Conservation (phyloP, 1,284 basidiomycete genomes). For the Fomes fomentarius region DNA sequence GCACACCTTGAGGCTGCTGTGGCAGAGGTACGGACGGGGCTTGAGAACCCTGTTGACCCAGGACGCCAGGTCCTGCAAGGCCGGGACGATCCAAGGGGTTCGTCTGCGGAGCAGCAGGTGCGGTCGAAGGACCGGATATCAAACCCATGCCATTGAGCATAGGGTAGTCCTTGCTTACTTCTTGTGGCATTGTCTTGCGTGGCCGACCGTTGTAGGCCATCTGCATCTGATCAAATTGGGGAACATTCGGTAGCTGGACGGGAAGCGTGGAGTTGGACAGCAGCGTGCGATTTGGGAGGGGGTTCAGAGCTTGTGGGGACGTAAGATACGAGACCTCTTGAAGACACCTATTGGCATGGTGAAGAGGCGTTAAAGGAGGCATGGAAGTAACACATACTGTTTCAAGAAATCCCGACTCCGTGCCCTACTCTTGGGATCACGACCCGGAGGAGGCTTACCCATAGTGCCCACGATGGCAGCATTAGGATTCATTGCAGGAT, state of each 20-base stretch:
- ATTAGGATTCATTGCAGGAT: constrained; percentile 43
- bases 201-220: constrained; percentile 76
- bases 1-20: constrained; percentile 30
- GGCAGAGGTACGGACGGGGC: constrained; percentile 24
- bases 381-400: constrained; percentile 62
- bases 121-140: constrained; percentile 53
- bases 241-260: constrained; percentile 68
- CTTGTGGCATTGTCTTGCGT: constrained; percentile 78
- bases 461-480: constrained; percentile 47
- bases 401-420: constrained; percentile 97
- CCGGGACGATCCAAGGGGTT: constrained; percentile 55
- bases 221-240: constrained; percentile 71
- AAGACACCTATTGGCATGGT: constrained; percentile 66
- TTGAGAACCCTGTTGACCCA: constrained; percentile 42
- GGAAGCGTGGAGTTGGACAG: constrained; percentile 67
- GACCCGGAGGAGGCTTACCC: constrained; percentile 75
- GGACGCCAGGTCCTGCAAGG: constrained; percentile 44
- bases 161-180: constrained; percentile 72
- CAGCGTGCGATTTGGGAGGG: constrained; percentile 84
- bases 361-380: constrained; percentile 1
- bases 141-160: constrained; percentile 61
- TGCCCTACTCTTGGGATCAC: constrained; percentile 93
- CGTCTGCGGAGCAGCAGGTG: constrained; percentile 47
- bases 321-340: constrained; percentile 99
- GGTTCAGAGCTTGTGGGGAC: constrained; percentile 96